phyloP scores from a whole-genome alignment of 2,329 filamentous ascomycete species.

The Metarhizium brunneum region DNA sequence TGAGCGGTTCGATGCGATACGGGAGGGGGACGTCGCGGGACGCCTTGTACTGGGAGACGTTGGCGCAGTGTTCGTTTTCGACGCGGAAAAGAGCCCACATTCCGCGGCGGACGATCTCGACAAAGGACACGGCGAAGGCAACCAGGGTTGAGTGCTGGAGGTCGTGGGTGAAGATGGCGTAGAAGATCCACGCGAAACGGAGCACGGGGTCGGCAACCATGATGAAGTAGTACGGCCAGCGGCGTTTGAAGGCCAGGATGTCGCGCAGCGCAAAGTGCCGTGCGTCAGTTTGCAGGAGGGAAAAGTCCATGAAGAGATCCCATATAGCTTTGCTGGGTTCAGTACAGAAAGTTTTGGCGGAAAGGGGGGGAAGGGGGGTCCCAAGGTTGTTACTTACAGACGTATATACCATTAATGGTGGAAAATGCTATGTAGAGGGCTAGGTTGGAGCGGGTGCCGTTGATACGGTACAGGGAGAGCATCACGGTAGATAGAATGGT shows the following conservation, averaged over 20 bases:
- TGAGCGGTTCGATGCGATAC: slow-evolving; percentile 52
- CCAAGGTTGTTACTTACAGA: slow-evolving; percentile 42
- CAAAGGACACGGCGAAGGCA: slow-evolving; percentile 69
- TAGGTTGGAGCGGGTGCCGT: slow-evolving; percentile 45
- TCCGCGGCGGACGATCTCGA: slow-evolving; percentile 75
- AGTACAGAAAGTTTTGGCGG: background rate
- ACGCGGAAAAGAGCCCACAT: slow-evolving; percentile 92
- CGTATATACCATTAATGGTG: slow-evolving; percentile 74
- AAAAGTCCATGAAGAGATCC: slow-evolving; percentile 97
- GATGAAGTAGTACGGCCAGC: slow-evolving; percentile 78
- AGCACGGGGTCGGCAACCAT: slow-evolving; percentile 78
- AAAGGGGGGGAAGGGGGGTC: background rate
- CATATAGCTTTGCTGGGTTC: slow-evolving; percentile 52
- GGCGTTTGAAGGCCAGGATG: slow-evolving; percentile 66
- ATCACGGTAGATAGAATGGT: slow-evolving; percentile 72
- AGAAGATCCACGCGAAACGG: slow-evolving; percentile 91
- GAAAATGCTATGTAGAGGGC: slow-evolving; percentile 75
- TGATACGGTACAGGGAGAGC: slow-evolving; percentile 75
- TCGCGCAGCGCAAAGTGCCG: slow-evolving; percentile 62
- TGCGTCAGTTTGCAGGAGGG: slow-evolving; percentile 69
- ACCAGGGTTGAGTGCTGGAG: slow-evolving; percentile 74
- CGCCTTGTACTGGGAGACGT: slow-evolving; percentile 83
- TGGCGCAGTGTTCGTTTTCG: slow-evolving; percentile 94
- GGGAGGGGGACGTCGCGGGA: slow-evolving; percentile 80
- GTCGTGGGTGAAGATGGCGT: slow-evolving; percentile 72